Percentiles rank a stretch among this genome's conserved stretches.
These are phyloP conservation scores for Lepidium sativum DNA, from an alignment of 345 rosid species.

Conservation along the genomic window DNA sequence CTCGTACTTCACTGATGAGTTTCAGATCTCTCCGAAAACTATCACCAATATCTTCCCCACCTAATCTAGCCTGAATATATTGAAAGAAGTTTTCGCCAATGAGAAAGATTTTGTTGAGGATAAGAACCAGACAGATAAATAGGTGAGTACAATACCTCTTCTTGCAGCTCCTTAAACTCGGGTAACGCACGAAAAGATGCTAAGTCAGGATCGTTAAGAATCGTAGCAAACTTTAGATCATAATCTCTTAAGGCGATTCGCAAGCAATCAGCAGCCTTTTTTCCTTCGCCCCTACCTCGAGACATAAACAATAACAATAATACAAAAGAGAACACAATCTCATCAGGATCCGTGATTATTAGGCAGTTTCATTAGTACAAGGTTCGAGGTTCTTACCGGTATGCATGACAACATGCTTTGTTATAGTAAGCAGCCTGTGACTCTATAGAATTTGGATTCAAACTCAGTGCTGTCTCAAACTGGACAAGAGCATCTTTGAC, in stretches of 20 bases:
- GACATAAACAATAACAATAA: not conserved
- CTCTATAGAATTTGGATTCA: slow-evolving; percentile 66
- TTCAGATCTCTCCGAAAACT: slow-evolving; percentile 88
- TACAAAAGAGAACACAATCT: not conserved
- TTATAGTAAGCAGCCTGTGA: slow-evolving; percentile 92
- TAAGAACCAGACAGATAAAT: not conserved
- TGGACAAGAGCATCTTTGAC: slow-evolving; percentile 77
- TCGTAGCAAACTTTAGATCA: slow-evolving; percentile 82
- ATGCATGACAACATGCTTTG: slow-evolving; percentile 95
- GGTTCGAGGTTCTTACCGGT: slow-evolving; percentile 33
- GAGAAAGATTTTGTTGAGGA: not conserved
- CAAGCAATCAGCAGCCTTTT: slow-evolving; percentile 73
- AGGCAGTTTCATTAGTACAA: not conserved
- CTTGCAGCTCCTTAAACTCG: slow-evolving; percentile 91
- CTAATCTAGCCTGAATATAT: slow-evolving; percentile 67
- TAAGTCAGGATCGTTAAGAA: slow-evolving; percentile 91
- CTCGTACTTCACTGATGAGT: slow-evolving; percentile 93
- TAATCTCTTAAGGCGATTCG: slow-evolving; percentile 80
- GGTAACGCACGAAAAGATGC: slow-evolving; percentile 89
- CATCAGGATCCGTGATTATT: not conserved
- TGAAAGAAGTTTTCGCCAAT: not conserved
- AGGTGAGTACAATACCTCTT: slow-evolving; percentile 48
- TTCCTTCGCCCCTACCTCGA: slow-evolving; percentile 72
- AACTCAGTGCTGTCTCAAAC: slow-evolving; percentile 72
- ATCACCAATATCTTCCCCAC: slow-evolving; percentile 91